Evolutionary conservation across 2,329 filamentous ascomycete species (phyloP).

Genomic region (Fusarium sp.): DNA sequence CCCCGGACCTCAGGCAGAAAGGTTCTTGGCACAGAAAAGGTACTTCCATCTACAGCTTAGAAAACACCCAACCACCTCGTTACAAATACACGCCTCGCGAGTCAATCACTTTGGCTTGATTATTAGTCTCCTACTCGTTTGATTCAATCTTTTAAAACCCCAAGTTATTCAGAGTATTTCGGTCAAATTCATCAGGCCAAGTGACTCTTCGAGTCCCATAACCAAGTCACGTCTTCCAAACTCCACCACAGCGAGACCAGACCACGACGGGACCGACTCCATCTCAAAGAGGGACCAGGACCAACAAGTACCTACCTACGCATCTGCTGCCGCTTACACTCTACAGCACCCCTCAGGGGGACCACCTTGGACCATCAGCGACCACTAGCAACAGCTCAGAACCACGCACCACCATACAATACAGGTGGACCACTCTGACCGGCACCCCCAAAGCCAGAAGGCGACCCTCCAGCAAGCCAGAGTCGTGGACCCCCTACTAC

Average conservation of each 20-base stretch:
- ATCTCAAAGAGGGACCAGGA: conserved; percentile 36
- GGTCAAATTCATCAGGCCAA: conserved; percentile 33
- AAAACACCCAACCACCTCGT: conserved; percentile 40
- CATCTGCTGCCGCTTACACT: conserved; percentile 31
- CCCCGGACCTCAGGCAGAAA: conserved; percentile 32
- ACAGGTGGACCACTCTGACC: conserved; percentile 41
- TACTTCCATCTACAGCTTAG: conserved; percentile 24
- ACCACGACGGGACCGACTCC: conserved; percentile 32
- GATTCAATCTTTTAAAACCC: conserved; percentile 23
- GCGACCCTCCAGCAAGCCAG: conserved; percentile 33
- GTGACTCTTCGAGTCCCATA: conserved; percentile 38
- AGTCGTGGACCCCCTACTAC: conserved; percentile 42
- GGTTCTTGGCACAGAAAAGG: conserved; percentile 23
- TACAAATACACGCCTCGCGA: conserved; percentile 37
- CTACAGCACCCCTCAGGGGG: conserved; percentile 38
- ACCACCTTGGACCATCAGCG: conserved; percentile 41
- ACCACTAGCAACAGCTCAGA: conserved; percentile 37
- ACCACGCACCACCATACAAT: conserved; percentile 43
- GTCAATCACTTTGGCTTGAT: conserved; percentile 37
- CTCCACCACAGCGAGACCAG: conserved; percentile 31
- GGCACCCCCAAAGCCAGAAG: conserved; percentile 42
- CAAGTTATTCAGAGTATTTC: conserved; percentile 18
- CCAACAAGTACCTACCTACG: conserved; percentile 22
- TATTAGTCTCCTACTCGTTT: conserved; percentile 20
- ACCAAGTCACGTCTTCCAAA: conserved; percentile 35